Evolutionary conservation across 495 filamentous ascomycete genomes (phyloP).

Genomic region (Penicillium paradoxum): DNA sequence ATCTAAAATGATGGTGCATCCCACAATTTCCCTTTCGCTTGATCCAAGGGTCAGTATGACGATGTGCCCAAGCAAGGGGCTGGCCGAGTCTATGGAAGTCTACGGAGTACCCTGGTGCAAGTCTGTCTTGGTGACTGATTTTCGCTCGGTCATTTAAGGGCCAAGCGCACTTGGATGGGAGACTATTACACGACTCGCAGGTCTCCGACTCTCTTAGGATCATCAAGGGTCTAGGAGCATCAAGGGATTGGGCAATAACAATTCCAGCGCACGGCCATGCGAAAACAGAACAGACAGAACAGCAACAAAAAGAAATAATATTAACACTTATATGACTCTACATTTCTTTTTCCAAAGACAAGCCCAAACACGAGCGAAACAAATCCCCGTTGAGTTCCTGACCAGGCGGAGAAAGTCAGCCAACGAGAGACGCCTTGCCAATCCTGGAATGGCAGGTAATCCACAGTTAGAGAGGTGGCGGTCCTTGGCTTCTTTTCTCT

Average conservation of each 20-base stretch:
- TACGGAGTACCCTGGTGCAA: not conserved
- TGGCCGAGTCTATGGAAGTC: conserved; percentile 13
- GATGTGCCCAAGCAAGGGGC: conserved; percentile 22
- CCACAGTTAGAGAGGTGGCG: conserved; percentile 11
- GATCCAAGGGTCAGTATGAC: conserved; percentile 21
- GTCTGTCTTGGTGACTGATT: not conserved
- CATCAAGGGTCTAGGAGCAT: not conserved
- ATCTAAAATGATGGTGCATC: not conserved
- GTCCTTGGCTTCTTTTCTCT: conserved; percentile 6
- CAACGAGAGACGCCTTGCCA: conserved; percentile 6
- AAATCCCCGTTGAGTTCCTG: conserved; percentile 16
- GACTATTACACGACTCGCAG: not conserved
- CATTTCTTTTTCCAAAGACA: too few species aligned
- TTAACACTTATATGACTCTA: too few species aligned
- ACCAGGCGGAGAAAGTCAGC: conserved; percentile 9
- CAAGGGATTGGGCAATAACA: not conserved
- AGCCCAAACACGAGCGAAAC: not conserved
- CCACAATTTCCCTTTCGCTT: not conserved
- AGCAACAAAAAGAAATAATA: not conserved
- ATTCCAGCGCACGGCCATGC: not conserved
- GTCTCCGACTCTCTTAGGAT: not conserved
- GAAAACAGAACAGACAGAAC: not conserved
- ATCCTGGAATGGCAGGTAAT: conserved; percentile 16
- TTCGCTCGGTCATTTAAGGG: not conserved
- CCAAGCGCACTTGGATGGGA: not conserved